These are phyloP conservation scores for Candida montana DNA, from an alignment of 805 yeast genomes.

Conservation along the genomic window DNA sequence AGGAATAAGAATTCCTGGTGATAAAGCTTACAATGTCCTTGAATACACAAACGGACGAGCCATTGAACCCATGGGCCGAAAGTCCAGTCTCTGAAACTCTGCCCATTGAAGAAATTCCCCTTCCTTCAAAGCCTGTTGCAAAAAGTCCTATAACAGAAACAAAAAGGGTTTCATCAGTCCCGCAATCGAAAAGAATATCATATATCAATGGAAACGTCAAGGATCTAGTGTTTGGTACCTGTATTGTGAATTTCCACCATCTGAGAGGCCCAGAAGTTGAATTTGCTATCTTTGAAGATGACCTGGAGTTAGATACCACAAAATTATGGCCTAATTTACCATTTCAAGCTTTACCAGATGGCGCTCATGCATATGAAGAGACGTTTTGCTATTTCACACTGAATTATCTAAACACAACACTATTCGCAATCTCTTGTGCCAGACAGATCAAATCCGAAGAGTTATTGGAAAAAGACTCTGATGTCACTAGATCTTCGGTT, in stretches of 20 bases:
- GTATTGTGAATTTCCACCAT: conserved; percentile 92
- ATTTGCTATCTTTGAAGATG: conserved; percentile 57
- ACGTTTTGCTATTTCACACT: conserved; percentile 88
- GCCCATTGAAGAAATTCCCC: conserved; percentile 1
- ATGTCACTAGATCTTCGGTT: conserved; percentile 78
- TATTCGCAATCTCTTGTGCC: conserved; percentile 94
- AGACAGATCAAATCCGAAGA: conserved; percentile 69
- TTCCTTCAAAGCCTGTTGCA: background rate
- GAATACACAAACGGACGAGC: background rate
- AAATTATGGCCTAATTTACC: conserved; percentile 81
- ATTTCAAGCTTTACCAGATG: conserved; percentile 94
- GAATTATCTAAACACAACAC: conserved; percentile 56
- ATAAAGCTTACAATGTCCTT: background rate
- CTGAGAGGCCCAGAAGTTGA: conserved; percentile 92
- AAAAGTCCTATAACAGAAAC: background rate
- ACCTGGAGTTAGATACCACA: conserved; percentile 5
- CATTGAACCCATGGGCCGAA: conserved; percentile 22
- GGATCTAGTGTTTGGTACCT: conserved; percentile 65
- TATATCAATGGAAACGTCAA: conserved; percentile 17
- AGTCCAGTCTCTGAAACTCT: background rate
- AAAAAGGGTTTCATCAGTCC: background rate
- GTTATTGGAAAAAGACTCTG: conserved; percentile 49
- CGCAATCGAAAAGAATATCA: conserved; percentile 14
- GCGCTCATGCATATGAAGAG: conserved; percentile 89
- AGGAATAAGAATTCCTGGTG: too few relatives aligned